Evolutionary conservation across 2,329 filamentous ascomycete genomes (phyloP), one percentile per base, ranked within the genome.

Genomic region (Hypoxylon sp.): DNA sequence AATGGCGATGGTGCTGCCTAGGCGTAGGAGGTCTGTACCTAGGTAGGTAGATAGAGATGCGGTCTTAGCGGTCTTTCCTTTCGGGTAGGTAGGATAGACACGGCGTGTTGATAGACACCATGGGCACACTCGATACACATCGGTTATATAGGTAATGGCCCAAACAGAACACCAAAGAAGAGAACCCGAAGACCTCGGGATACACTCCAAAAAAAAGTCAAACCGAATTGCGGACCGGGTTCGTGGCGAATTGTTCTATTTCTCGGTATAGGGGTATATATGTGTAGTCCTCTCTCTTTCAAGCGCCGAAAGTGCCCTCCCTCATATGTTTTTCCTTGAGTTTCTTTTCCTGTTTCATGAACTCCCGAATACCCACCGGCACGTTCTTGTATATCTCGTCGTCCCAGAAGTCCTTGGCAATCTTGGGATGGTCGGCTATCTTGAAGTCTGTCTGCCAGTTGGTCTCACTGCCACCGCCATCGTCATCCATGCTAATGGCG

Each of bases 301-400:
- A 84, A n/a, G 80, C 81, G 1, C 83, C 82, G n/a, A 76, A 56
- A 1, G 81, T 83, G n/a, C 85, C 83, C 60, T 89, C 88, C 56
- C 83, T 81, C 74, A 82, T 79, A 77, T 94, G 92, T 79, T 89
- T 91, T 79, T 92, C 85, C 80, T 93, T 95, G 67, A 99, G 80
- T 79, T 85, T 91, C 86, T 98, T 98, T 83, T 99, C 96, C 66
- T 91, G 94, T 83, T 91, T 93, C 95, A 99, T 98, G 76, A 99
- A 99, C 79, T 97, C 95, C 68, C 93, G 85, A 71, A 99, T 98
- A 0, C 95, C 96, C 9, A 98, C 92, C 0, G 96, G 95, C 57
- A 99, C 90, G 72, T 88, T 89, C 53, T 88, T 87, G 75, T 97
- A 97, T 36, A 97, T 77, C 53, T 93, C 89, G 1, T 89, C 89